Evolutionary conservation across 176 grass and related monocot genomes (phyloP), one percentile per base, ranked within the genome.

Genomic region (Pontederia paniculata): DNA sequence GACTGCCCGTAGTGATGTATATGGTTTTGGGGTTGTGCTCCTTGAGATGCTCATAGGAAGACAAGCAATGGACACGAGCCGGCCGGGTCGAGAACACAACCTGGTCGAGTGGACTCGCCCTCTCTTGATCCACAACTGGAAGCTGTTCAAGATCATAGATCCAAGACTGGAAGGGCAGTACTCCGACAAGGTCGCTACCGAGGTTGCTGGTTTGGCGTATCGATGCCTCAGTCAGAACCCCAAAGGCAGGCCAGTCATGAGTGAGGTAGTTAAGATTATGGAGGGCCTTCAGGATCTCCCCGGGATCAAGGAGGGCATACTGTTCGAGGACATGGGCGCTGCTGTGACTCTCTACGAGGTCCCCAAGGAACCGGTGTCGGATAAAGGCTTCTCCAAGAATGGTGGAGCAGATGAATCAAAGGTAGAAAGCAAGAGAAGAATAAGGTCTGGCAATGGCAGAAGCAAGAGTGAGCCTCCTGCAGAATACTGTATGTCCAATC

Each of bases 391-490:
- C 5, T 11, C n/a, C 37, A 17, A 47, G 43, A 46, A 47, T 13
- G 17, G 41, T 1, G 44, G 21, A 22, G 43, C 44, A 62, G 15
- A 8, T 19, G 31, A 19, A 44, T 9, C 57, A 17, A 60, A 44
- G 9, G 16, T 60, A 9, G 9, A 60, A 18, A 10, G 0, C 10
- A 88, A 80, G 61, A 87, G 86, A 77, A 68, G 80, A 45, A 88
- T 77, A 48, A 84, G 70, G n/a, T 69, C 68, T 41, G 80, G 78
- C 8, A 84, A 77, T 10, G 83, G 80, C 59, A 73, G 94, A 62
- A 98, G 94, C 77, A 98, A 84, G 75, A 98, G 94, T 2, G 94
- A 91, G 58, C 83, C 87, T 10, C 65, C 87, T 23, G n/a, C 71
- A 50, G 94, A 93, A 57, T 82, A 79, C 61, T 83, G 80, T 25